Base-by-base conservation (phyloP, 768 basidiomycete genomes). In the Lanmaoa pseudosensibilis region DNA sequence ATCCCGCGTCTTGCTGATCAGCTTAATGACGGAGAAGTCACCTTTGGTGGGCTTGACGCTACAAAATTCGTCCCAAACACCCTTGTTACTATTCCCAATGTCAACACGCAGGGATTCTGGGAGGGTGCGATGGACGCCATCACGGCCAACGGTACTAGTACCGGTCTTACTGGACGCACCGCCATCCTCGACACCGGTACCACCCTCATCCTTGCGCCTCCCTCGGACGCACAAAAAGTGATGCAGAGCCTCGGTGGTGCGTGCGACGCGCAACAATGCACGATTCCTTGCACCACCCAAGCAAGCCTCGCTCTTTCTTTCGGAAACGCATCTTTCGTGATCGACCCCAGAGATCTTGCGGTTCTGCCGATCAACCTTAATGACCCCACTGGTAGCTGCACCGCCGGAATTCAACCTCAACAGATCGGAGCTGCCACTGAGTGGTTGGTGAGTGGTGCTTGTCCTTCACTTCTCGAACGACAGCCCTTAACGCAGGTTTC, bases 41-140 rank as follows among this genome's bases (percentile, higher is more conserved):
- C 91, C 9, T 89, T 94, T 59, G 92, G 92, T 34, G 87, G 80
- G 13, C 78, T 92, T 34, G 89, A 94, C 71, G 13, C 73, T 10
- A 75, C 80, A 58, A 91, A 92, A 72, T 90, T 91, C 68, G 79
- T 85, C 61, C 53, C 77, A 7, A 56, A 64, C 18, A 85, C 88
- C 3, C 76, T 90, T 37, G 77, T 81, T 41, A 83, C 81, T 1
- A 54, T 92, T 49, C 63, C 71, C 51, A 92, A 90, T 62, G 82
- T 89, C 68, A 90, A 82, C 71, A 45, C 58, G 7, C 58, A 77
- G 25, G 90, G 91, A 38, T 94, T 93, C 77, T 94, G 92, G 93
- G 88, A 92, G 76, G 86, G 77, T 16, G 73, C 73, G 9, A 69
- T 94, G 69, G 81, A 82, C 56, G 76, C 76, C 15, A 75, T 87